Evolutionary conservation across 371 early-diverging fungal species (phyloP), one percentile per base, ranked within the genome.

Genomic region (Spraguea lophii): DNA sequence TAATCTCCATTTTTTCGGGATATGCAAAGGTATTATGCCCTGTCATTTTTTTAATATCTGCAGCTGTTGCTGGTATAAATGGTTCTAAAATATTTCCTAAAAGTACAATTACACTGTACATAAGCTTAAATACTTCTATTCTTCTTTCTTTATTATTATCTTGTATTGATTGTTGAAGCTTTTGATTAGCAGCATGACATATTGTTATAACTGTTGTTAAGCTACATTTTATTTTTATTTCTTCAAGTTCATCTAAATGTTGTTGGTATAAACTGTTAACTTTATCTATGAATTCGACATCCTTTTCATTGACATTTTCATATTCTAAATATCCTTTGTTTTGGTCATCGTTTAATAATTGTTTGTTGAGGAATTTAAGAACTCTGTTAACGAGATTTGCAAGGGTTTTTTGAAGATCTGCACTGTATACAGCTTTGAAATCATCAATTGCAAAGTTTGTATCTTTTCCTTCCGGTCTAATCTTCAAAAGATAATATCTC

Each of bases 321-420:
- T 73, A 53, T 23, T 69, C 71, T 17, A 74, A 74, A 16, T 54
- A 56, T 19, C 68, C 56, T 35, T 74, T 76, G 17, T 70, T 63
- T n/a, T 89, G 86, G 17, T 85, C 64, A 1, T 76, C 69, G 24
- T 78, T 73, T 21, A 80, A 79, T 66, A 84, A 85, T 66, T 87
- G 90, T 40, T 83, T 63, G 30, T 66, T 69, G 32, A 85, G 74
- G 73, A 87, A 97, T 70, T 89, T 89, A 68, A 93, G 75, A 20
- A 85, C 81, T 57, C 99, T 81, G 75, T 92, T 92, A 62, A 85
- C 83, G 71, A 94, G 83, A 80, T 98, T 98, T 54, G 98, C 99
- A 12, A 93, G 64, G 69, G 91, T 98, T 52, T 84, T 84, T 35
- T 94, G 76, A 40, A 98, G 75, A 73, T 92, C 93, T 61, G 74